Percentiles rank a stretch among this genome's conserved stretches.
These are phyloP conservation scores for Prunus mongolica DNA, from an alignment of 306 rosid species.

Conservation along the genomic window DNA sequence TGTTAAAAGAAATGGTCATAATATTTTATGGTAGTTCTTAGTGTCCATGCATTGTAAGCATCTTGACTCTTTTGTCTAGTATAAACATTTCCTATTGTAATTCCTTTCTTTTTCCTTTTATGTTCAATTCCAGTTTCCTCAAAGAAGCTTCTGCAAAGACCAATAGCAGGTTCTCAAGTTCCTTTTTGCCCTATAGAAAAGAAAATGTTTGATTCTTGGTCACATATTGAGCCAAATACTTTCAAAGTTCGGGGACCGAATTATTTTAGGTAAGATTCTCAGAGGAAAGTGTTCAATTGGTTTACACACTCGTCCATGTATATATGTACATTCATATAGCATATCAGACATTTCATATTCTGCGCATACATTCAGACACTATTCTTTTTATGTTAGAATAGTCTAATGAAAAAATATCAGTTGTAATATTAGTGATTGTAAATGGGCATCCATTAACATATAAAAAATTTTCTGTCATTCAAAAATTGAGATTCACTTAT, in stretches of 20 bases:
- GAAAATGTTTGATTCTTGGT: constrained; percentile 91
- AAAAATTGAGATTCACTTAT: background rate
- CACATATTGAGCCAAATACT: constrained; percentile 71
- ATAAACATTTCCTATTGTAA: background rate
- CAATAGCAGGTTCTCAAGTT: constrained; percentile 89
- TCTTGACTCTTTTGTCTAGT: background rate
- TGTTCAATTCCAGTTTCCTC: constrained; percentile 73
- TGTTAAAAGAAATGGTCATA: background rate
- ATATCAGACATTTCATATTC: background rate
- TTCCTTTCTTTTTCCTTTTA: constrained; percentile 6
- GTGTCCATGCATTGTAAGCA: background rate
- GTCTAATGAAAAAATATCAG: background rate
- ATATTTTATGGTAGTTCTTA: background rate
- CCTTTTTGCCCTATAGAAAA: constrained; percentile 86
- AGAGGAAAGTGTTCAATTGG: constrained; percentile 8
- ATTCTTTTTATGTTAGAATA: background rate
- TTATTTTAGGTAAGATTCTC: constrained; percentile 67
- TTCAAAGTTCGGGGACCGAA: constrained; percentile 82
- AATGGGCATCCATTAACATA: background rate
- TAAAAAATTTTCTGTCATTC: background rate
- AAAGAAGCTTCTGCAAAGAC: constrained; percentile 73
- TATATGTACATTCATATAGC: background rate
- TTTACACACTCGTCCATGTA: constrained; percentile 10
- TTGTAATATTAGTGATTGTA: background rate
- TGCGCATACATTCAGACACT: background rate